Evolutionary conservation across 2,329 filamentous ascomycete species (phyloP).

Genomic region (Microdochium paspali): DNA sequence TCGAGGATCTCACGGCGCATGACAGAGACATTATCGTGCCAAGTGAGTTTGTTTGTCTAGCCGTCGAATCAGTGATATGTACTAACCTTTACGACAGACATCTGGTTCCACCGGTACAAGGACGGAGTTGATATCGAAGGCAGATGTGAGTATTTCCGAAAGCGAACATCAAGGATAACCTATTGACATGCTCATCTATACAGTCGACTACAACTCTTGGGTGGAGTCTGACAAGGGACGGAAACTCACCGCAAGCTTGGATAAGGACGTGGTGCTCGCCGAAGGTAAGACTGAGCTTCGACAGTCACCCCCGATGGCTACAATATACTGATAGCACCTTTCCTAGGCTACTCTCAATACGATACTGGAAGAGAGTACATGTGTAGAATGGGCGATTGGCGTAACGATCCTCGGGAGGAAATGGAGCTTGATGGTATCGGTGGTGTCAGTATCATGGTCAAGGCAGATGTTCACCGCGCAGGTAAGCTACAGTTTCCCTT

Average conservation of each 20-base stretch:
- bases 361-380: slow-evolving; percentile 86
- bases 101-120: slow-evolving; percentile 92
- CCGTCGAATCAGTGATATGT: not conserved
- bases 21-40: slow-evolving; percentile 90
- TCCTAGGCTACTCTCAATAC: slow-evolving; percentile 79
- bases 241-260: slow-evolving; percentile 61
- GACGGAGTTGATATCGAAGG: slow-evolving; percentile 84
- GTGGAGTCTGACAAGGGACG: slow-evolving; percentile 81
- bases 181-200: not conserved
- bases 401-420: slow-evolving; percentile 84
- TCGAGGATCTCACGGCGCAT: slow-evolving; percentile 93
- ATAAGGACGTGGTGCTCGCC: slow-evolving; percentile 75
- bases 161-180: too few relatives aligned
- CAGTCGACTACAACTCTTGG: slow-evolving; percentile 99
- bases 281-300: slow-evolving; percentile 54
- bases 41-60: slow-evolving; percentile 50
- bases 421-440: slow-evolving; percentile 91
- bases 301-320: slow-evolving; percentile 6
- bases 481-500: slow-evolving; percentile 40
- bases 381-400: slow-evolving; percentile 85
- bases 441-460: slow-evolving; percentile 94
- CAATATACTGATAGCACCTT: slow-evolving; percentile 3
- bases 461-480: slow-evolving; percentile 93
- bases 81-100: slow-evolving; percentile 48
- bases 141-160: slow-evolving; percentile 61